phyloP scores from a whole-genome alignment of 257 asterid genomes.

The Galeopsis tetrahit region DNA sequence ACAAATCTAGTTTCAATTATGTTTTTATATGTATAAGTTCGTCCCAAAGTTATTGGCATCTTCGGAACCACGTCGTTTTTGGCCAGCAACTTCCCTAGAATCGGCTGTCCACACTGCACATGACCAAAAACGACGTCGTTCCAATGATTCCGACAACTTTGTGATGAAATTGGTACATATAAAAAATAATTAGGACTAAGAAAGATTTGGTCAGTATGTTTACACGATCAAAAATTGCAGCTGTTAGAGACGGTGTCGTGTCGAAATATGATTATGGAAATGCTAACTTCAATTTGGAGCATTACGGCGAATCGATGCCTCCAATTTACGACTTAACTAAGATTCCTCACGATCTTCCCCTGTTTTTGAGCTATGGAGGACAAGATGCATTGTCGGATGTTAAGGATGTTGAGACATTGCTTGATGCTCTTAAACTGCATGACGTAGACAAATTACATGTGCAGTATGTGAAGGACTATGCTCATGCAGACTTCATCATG shows the following conservation, averaged over 20 bases:
- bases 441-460: constrained; percentile 67
- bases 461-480: constrained; percentile 72
- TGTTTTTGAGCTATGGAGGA: constrained; percentile 87
- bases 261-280: constrained; percentile 75
- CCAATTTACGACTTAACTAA: constrained; percentile 62
- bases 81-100: too few species aligned
- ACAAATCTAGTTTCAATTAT: too few species aligned
- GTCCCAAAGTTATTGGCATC: too few species aligned
- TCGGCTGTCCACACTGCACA: too few species aligned
- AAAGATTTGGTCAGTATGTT: too few species aligned
- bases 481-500: constrained; percentile 85
- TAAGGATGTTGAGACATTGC: constrained; percentile 64
- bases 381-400: constrained; percentile 74
- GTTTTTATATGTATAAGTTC: too few species aligned
- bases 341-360: constrained; percentile 73
- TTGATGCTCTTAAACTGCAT: constrained; percentile 58
- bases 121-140: too few species aligned
- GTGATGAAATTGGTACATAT: too few species aligned
- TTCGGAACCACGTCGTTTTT: too few species aligned
- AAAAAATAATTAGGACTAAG: too few species aligned
- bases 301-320: constrained; percentile 64
- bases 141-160: too few species aligned
- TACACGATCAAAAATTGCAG: constrained; percentile 39
- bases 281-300: constrained; percentile 48
- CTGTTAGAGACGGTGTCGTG: constrained; percentile 64